Conservation (phyloP, 441 rosid genomes). For the Kokia cookei region DNA sequence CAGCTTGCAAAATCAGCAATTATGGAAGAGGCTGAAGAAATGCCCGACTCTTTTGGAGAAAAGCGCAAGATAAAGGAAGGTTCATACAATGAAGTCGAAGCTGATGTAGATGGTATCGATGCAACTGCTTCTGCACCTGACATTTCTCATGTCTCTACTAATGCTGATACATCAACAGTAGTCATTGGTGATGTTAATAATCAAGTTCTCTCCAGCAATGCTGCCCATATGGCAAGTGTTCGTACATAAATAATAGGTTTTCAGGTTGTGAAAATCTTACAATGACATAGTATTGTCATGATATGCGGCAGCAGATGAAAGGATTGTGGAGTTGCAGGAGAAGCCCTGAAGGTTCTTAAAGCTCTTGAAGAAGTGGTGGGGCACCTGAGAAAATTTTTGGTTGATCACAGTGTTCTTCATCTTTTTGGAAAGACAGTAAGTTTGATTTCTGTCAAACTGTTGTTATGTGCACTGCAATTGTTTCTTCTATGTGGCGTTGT, state of each 20-base stretch:
- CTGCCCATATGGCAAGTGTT: conserved; percentile 3
- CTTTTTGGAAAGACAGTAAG: conserved; percentile 64
- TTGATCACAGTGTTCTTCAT: conserved; percentile 64
- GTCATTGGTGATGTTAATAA: conserved; percentile 7
- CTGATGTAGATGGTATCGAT: conserved; percentile 21
- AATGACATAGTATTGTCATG: not conserved
- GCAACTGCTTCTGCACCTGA: conserved; percentile 23
- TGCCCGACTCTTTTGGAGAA: conserved; percentile 22
- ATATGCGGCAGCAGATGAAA: conserved; percentile 46
- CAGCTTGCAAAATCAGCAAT: conserved; percentile 57
- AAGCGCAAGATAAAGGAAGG: conserved; percentile 16
- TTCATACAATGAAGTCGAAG: conserved; percentile 18
- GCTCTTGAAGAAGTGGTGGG: conserved; percentile 59
- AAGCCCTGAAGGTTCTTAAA: conserved; percentile 43
- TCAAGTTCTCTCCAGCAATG: conserved; percentile 13
- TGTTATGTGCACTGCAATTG: not conserved
- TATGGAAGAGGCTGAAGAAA: conserved; percentile 46
- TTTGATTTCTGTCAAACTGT: not conserved
- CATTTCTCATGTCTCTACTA: conserved; percentile 20
- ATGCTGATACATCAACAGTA: conserved; percentile 8
- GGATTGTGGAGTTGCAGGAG: conserved; percentile 57
- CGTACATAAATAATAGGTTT: conserved; percentile 1
- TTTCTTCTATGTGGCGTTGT: conserved; percentile 3
- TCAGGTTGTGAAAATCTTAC: not conserved
- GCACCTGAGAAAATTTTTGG: conserved; percentile 64